phyloP scores from a whole-genome alignment of 2,329 filamentous ascomycete genomes.

The Aspergillus unguis region DNA sequence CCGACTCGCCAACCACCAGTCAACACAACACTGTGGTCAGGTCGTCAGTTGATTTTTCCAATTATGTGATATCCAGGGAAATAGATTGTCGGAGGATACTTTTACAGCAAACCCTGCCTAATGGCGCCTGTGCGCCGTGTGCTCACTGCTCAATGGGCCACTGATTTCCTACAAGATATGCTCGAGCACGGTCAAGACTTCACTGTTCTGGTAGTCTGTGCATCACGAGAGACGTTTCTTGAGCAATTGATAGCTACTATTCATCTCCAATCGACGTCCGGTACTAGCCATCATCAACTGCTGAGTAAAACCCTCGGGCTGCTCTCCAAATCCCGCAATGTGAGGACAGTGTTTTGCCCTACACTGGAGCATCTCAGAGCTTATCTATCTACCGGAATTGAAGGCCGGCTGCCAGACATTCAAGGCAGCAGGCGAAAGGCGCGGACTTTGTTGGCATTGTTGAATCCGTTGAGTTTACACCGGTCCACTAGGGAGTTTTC shows the following conservation, averaged over 20 bases:
- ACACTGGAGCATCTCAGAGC: constrained; percentile 75
- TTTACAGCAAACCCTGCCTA: not conserved
- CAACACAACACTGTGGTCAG: too few species aligned
- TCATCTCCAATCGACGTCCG: constrained; percentile 20
- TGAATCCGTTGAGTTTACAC: constrained; percentile 44
- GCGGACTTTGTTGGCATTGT: constrained; percentile 36
- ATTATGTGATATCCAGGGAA: not conserved
- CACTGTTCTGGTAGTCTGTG: constrained; percentile 70
- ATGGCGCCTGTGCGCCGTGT: constrained; percentile 24
- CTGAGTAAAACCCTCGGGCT: constrained; percentile 65
- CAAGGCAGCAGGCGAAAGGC: constrained; percentile 2
- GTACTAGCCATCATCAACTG: constrained; percentile 40
- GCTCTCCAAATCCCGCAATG: constrained; percentile 64
- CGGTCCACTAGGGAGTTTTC: constrained; percentile 45
- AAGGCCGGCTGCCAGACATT: not conserved
- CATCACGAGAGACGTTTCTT: constrained; percentile 62
- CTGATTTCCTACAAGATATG: constrained; percentile 61
- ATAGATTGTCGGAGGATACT: too few species aligned
- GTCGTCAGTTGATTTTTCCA: too few species aligned
- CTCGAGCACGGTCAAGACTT: constrained; percentile 55
- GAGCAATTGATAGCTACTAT: constrained; percentile 54
- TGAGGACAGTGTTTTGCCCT: constrained; percentile 69
- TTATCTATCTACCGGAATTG: constrained; percentile 56
- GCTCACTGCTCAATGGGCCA: constrained; percentile 50
- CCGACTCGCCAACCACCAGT: not conserved